Percentiles rank a stretch among this genome's conserved stretches.
Evolutionary conservation across 768 basidiomycete species (phyloP).

Genomic region (Pulveroboletus sp.): DNA sequence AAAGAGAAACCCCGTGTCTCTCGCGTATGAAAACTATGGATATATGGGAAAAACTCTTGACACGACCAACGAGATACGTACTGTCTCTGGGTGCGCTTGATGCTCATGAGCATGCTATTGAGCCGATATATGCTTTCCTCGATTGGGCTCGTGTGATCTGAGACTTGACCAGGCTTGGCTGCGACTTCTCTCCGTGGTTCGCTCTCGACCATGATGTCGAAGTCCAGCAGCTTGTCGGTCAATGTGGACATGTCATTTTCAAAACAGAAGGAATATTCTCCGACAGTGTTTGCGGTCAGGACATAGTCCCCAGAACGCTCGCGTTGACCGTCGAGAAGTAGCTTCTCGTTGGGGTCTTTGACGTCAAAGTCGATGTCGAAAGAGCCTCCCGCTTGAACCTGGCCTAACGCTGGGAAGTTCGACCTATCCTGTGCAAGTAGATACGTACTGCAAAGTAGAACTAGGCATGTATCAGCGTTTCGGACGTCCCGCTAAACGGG

Average conservation of each 20-base stretch:
- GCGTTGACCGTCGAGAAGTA: conserved; percentile 80
- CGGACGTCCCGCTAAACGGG: neutral
- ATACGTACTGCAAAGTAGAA: conserved; percentile 92
- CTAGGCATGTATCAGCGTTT: conserved; percentile 34
- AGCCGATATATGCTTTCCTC: conserved; percentile 96
- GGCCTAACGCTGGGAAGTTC: neutral
- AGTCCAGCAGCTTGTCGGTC: conserved; percentile 90
- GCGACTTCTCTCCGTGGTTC: conserved; percentile 89
- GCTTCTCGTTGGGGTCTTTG: conserved; percentile 84
- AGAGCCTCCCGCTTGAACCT: conserved; percentile 96
- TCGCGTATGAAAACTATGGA: conserved; percentile 80
- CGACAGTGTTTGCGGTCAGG: conserved; percentile 86
- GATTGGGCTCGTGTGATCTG: conserved; percentile 87
- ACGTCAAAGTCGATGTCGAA: conserved; percentile 95
- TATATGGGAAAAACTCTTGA: conserved; percentile 2
- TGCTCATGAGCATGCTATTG: conserved; percentile 79
- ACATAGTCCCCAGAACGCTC: conserved; percentile 98
- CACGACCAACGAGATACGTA: conserved; percentile 38
- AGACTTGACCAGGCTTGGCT: conserved; percentile 80
- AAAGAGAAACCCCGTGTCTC: conserved; percentile 93
- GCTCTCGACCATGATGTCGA: conserved; percentile 98
- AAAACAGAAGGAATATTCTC: conserved; percentile 95
- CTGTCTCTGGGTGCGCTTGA: conserved; percentile 94
- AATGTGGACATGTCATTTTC: conserved; percentile 96
- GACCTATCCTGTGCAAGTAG: neutral